Percentiles rank a stretch among this genome's conserved stretches.
These are phyloP conservation scores for Dictyostelium capitatum DNA, from an alignment of 78 protist species.

Conservation along the genomic window DNA sequence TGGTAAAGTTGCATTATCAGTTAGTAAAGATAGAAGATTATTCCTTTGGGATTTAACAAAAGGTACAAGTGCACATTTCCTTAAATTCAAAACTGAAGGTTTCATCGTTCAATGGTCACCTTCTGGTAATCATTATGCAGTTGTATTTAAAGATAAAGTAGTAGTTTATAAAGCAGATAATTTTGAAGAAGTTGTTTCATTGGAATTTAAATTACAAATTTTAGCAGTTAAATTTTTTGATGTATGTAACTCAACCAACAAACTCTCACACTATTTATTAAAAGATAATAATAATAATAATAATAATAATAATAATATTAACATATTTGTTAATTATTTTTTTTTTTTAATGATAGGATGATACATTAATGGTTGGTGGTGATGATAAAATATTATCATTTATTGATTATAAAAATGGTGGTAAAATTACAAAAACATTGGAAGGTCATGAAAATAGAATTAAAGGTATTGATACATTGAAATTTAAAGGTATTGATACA, in stretches of 20 bases:
- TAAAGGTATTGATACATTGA: slow-evolving; percentile 35
- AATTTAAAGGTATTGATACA: background rate
- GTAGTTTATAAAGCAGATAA: background rate
- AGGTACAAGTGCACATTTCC: slow-evolving; percentile 58
- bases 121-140: slow-evolving; percentile 35
- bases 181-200: slow-evolving; percentile 9
- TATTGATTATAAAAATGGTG: slow-evolving; percentile 45
- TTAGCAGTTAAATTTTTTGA: slow-evolving; percentile 45
- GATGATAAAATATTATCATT: slow-evolving; percentile 34
- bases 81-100: slow-evolving; percentile 18
- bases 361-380: slow-evolving; percentile 57
- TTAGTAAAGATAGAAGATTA: slow-evolving; percentile 61
- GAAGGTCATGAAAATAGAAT: slow-evolving; percentile 31
- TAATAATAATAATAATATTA: background rate
- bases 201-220: slow-evolving; percentile 30
- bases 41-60: slow-evolving; percentile 64
- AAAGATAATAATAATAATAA: too few relatives aligned
- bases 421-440: slow-evolving; percentile 22
- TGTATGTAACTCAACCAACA: too few relatives aligned
- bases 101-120: slow-evolving; percentile 66
- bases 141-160: slow-evolving; percentile 8
- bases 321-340: background rate
- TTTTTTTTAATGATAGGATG: background rate
- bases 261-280: too few relatives aligned
- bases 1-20: slow-evolving; percentile 65